A percentile compares a stretch with the other conserved stretches of the same genome.
phyloP scores from a whole-genome alignment of 305 asterid species.

The Fraxinus baroniana region DNA sequence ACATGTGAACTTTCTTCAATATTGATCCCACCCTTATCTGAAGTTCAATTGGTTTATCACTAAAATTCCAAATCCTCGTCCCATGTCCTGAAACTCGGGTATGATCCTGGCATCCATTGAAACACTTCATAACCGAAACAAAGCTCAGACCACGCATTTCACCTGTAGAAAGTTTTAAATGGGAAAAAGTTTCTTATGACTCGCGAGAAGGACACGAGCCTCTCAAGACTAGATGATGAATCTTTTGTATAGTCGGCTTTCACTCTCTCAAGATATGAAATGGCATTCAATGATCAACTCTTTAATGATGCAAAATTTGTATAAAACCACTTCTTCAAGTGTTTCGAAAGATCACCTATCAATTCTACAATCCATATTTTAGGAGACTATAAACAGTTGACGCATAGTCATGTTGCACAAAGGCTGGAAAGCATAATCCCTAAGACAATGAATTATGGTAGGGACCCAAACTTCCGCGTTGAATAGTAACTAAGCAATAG shows the following conservation, averaged over 20 bases:
- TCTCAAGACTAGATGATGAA: background rate
- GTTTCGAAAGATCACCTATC: background rate
- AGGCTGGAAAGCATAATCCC: constrained; percentile 2
- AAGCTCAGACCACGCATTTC: constrained; percentile 40
- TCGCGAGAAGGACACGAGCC: background rate
- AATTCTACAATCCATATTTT: background rate
- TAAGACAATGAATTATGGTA: constrained; percentile 21
- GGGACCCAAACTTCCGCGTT: constrained; percentile 36
- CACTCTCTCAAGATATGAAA: background rate
- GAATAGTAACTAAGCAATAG: background rate
- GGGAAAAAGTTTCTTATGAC: background rate
- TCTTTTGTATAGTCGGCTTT: background rate
- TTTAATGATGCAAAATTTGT: background rate
- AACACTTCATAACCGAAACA: constrained; percentile 53
- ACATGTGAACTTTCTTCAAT: constrained; percentile 60
- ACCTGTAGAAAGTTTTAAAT: background rate
- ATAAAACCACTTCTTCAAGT: constrained; percentile 6
- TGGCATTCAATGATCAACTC: background rate
- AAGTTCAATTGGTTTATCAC: constrained; percentile 63
- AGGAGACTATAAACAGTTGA: constrained; percentile 16
- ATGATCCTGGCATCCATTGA: constrained; percentile 67
- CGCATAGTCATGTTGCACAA: background rate
- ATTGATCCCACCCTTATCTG: constrained; percentile 79
- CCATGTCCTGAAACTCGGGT: constrained; percentile 63
- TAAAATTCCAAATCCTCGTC: constrained; percentile 76